Base-by-base conservation (phyloP, 2,329 filamentous ascomycete species). In the Fusarium sp. region DNA sequence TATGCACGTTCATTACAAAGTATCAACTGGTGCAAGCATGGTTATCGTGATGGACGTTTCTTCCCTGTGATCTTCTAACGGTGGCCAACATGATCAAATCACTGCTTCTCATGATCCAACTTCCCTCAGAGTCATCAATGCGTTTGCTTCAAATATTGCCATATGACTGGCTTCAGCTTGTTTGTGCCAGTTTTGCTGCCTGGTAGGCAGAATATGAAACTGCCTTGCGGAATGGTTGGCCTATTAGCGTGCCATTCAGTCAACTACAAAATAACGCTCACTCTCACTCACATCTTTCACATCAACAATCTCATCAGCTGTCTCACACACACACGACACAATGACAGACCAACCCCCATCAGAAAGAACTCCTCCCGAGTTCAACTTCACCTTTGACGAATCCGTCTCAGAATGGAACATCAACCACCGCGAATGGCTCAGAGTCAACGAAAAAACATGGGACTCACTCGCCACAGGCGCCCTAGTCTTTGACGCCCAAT, bases 401-500 rank as follows among this genome's bases (percentile, higher is more conserved):
- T 68, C 68, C 3, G 65, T 75, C 23, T 62, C 68, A 4, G 68
- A 68, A 27, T 77, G 69, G 61, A 73, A 74, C 65, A 55, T 75
- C 18, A 67, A 70, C 13, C 65, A 66, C 29, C 66, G 70, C 16
- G 66, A 73, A 62, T 77, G 75, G 75, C 65, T 77, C 27, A 65
- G 56, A 16, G 58, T 27, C 6, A 58, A 75, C 42, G 20, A 73
- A 10, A 76, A 76, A 53, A 61, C 66, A 7, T 78, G 74, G 65
- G 68, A 77, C 58, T 77, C 77, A 36, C 53, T 81, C 14, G 77
- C 76, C 13, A 74, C 75, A 4, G 74, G 74, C 56, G 76, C 78
- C 14, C 69, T 81, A 46, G 76, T 83, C 63, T 80, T 81, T 62
- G 70, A 79, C 73, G 14, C 67, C 38, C 38, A 68, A 6, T 61